A percentile compares a stretch with the other conserved stretches of the same genome.
Conservation (phyloP, 257 asterid species). For the Nicotiana obtusifolia region DNA sequence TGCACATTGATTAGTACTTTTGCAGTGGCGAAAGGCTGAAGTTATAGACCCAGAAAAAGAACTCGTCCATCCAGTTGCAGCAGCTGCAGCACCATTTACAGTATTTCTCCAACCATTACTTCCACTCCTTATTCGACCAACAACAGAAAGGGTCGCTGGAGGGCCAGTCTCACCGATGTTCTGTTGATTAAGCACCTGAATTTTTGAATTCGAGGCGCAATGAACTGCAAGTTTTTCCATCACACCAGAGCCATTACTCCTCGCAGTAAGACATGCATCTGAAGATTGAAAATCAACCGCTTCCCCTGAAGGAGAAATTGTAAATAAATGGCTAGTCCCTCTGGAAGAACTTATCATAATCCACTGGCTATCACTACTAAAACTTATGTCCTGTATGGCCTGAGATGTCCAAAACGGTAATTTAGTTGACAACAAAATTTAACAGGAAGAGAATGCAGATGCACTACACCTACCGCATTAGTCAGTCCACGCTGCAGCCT, state of each 20-base stretch:
- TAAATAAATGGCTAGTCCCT: constrained; percentile 90
- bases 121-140: constrained; percentile 67
- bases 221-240: constrained; percentile 26
- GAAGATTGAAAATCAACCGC: constrained; percentile 19
- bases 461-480: constrained; percentile 57
- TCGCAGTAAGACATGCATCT: constrained; percentile 29
- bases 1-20: constrained; percentile 25
- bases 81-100: constrained; percentile 81
- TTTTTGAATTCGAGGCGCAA: constrained; percentile 28
- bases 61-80: constrained; percentile 56
- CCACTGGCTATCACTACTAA: constrained; percentile 76
- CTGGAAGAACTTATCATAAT: constrained; percentile 52
- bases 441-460: background rate
- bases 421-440: background rate
- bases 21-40: constrained; percentile 55
- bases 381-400: constrained; percentile 89
- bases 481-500: constrained; percentile 82
- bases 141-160: constrained; percentile 37
- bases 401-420: constrained; percentile 24
- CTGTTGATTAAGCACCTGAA: constrained; percentile 44
- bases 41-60: constrained; percentile 56
- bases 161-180: constrained; percentile 40
- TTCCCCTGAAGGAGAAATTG: constrained; percentile 58
- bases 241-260: constrained; percentile 22
- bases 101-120: constrained; percentile 56